Percentiles rank a stretch among this genome's conserved stretches.
These are phyloP conservation scores for Camptophora hylomeconis DNA, from an alignment of 2,329 filamentous ascomycete species.

Conservation along the genomic window DNA sequence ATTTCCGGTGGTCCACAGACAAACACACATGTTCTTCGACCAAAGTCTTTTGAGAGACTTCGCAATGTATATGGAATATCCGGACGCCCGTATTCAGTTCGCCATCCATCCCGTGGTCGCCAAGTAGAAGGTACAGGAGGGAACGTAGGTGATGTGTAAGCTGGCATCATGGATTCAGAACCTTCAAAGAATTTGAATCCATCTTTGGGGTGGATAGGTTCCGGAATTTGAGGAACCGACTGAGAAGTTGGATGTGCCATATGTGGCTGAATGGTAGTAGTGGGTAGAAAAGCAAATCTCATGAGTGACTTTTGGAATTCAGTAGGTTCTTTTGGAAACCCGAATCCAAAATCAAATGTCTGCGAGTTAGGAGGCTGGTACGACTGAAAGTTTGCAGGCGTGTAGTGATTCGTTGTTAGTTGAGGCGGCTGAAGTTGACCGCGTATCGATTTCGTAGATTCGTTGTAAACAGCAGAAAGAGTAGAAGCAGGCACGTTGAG, in stretches of 20 bases:
- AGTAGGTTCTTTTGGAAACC: conserved; percentile 71
- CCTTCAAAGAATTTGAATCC: no score
- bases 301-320: conserved; percentile 82
- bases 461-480: conserved; percentile 3
- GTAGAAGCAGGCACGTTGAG: no score
- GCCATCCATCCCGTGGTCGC: conserved; percentile 57
- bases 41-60: conserved; percentile 70
- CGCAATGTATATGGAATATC: conserved; percentile 77
- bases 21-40: conserved; percentile 73
- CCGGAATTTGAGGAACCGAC: conserved; percentile 1
- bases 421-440: neutral
- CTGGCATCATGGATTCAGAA: conserved; percentile 18
- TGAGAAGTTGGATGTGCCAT: neutral
- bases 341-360: conserved; percentile 49
- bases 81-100: conserved; percentile 80
- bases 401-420: conserved; percentile 1
- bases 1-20: conserved; percentile 83
- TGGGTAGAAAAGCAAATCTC: conserved; percentile 69
- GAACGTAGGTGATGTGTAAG: conserved; percentile 14
- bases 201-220: conserved; percentile 1
- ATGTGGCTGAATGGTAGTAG: conserved; percentile 10
- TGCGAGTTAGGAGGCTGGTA: neutral
- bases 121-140: conserved; percentile 12
- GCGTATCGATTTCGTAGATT: no score
- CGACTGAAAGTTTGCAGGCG: conserved; percentile 1